These are phyloP conservation scores for Fusarium cicatricum DNA, from an alignment of 2,329 filamentous ascomycete genomes.

Conservation along the genomic window DNA sequence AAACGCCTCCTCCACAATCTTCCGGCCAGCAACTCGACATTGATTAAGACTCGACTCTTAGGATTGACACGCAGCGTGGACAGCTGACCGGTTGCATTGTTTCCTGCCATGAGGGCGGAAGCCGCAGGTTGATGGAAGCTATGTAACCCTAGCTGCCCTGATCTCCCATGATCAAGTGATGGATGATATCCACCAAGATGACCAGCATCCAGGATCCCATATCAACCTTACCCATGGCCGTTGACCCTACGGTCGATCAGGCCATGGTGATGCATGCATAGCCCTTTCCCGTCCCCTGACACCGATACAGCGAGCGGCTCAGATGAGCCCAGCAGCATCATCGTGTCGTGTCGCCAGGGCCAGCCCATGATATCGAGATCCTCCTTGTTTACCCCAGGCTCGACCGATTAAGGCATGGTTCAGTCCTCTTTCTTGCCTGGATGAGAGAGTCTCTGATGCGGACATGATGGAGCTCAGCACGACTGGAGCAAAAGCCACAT, in stretches of 20 bases:
- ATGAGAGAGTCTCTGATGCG: slow-evolving; percentile 5
- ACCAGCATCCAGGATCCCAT: slow-evolving; percentile 3
- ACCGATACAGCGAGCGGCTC: slow-evolving; percentile 17
- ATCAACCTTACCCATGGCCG: slow-evolving; percentile 13
- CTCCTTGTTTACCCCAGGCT: slow-evolving; percentile 3
- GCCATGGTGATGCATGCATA: slow-evolving; percentile 27
- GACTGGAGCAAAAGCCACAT: slow-evolving; percentile 13
- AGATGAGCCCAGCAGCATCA: slow-evolving; percentile 3
- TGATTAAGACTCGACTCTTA: slow-evolving; percentile 12
- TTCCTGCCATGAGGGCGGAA: slow-evolving; percentile 23
- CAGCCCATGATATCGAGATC: slow-evolving; percentile 17
- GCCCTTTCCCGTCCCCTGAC: slow-evolving; percentile 24
- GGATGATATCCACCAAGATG: slow-evolving; percentile 2
- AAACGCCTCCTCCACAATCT: slow-evolving; percentile 38
- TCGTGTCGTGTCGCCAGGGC: slow-evolving; percentile 4
- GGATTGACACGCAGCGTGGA: slow-evolving; percentile 27
- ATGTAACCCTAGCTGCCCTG: slow-evolving; percentile 23
- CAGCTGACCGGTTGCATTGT: slow-evolving; percentile 33
- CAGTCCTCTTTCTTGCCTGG: not conserved
- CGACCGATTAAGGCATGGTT: slow-evolving; percentile 9
- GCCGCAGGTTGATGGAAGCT: slow-evolving; percentile 12
- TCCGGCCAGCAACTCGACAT: slow-evolving; percentile 28
- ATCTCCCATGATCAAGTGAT: slow-evolving; percentile 19
- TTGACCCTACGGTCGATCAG: slow-evolving; percentile 25
- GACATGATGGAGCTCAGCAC: slow-evolving; percentile 3